These are phyloP conservation scores for Plantago ovata DNA, from an alignment of 257 asterid species.

Conservation along the genomic window DNA sequence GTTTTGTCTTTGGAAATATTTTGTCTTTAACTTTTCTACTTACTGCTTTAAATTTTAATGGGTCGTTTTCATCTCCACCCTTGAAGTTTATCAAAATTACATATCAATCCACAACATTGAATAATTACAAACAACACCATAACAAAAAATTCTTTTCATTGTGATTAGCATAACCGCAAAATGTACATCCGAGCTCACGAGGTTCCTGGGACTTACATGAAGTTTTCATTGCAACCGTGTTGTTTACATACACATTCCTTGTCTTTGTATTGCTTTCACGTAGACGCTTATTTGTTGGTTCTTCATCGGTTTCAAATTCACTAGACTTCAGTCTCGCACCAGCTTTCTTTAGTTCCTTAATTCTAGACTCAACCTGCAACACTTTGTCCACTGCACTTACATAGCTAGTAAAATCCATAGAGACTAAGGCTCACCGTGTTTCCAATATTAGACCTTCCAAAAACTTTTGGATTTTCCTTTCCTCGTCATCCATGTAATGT, in stretches of 20 bases:
- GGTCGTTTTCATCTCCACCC: no score
- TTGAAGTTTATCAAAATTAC: no score
- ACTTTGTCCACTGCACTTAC: neutral
- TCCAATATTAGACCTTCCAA: neutral
- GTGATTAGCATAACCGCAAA: neutral
- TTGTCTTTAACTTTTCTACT: no score
- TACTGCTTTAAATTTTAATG: no score
- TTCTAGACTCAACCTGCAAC: neutral
- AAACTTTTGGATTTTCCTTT: neutral
- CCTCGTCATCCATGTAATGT: neutral
- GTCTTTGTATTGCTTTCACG: neutral
- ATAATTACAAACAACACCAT: no score
- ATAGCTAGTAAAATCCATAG: neutral
- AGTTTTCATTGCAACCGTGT: neutral
- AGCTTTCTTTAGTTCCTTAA: neutral
- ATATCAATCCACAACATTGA: no score
- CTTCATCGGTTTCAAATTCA: neutral
- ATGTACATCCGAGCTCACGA: neutral
- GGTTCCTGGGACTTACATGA: neutral
- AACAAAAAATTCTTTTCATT: neutral
- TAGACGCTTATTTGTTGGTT: neutral
- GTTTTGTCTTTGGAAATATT: no score
- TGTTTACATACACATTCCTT: neutral
- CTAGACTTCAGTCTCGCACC: neutral
- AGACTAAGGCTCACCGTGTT: neutral